Evolutionary conservation across 2,329 filamentous ascomycete species (phyloP), one percentile per base, ranked within the genome.

Genomic region (Colletotrichum sp.): DNA sequence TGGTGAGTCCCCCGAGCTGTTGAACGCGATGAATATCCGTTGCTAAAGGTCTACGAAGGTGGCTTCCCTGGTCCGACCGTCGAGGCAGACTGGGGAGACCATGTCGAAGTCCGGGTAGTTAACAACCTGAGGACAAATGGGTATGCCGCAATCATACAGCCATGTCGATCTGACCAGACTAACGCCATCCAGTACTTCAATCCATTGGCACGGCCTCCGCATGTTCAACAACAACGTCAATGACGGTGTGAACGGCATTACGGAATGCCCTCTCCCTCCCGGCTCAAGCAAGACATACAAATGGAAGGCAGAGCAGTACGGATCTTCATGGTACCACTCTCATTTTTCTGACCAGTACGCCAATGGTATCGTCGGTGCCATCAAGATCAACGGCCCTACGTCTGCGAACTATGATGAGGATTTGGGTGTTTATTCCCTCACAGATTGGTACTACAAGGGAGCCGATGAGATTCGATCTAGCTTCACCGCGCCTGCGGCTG

Each of bases 81-180:
- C 38, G 81, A 84, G 16, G 88, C 85, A 16, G 81, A 89, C 70
- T 89, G 87, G 86, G 88, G 88, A 34, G 88, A 90, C 74, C 80
- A 75, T 8, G 82, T 89, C 38, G 82, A 92, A 62, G 88, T 94
- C 64, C 90, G 90, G 29, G 89, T 94, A 70, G 87, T 90, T 81
- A 95, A 95, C 81, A 86, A 89, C n/a, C 87, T 94, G 3, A 86
- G 85, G 16, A 82, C 79, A 36, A 85, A 84, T 75, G 82, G 81
- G 81, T 83, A 71, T 55, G 79, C 70, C 6, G 21, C 6, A 24
- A 24, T 5, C 11, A n/a, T 4, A 64, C 18, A 3, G 2, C 6
- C 24, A 8, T 21, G n/a, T 34, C 12, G 4, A 16, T 8, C 3
- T 31, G 15, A 21, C 15, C 4, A 18, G 6, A 27, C 59, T 62